Conservation (phyloP, 495 filamentous ascomycete species). For the Podospora bellae-mahoneyi region DNA sequence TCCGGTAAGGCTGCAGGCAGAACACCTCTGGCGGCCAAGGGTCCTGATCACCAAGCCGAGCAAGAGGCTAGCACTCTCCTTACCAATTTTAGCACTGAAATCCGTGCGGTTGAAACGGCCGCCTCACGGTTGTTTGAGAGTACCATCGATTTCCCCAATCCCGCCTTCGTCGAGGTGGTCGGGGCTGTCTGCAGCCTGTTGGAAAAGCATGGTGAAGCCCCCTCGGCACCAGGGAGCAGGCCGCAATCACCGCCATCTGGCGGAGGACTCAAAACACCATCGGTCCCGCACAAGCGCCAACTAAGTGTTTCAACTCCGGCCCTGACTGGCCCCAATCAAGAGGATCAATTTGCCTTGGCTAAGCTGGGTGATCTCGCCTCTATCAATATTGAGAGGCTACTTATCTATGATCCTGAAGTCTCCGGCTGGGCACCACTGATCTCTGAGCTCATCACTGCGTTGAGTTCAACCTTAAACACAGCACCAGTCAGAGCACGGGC, state of each 20-base stretch:
- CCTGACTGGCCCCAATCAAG: slow-evolving; percentile 53
- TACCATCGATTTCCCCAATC: slow-evolving; percentile 79
- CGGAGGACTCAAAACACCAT: slow-evolving; percentile 32
- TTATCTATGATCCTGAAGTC: slow-evolving; percentile 56
- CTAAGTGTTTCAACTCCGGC: slow-evolving; percentile 59
- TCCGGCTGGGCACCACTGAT: slow-evolving; percentile 76
- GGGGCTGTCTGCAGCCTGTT: slow-evolving; percentile 67
- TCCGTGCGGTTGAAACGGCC: slow-evolving; percentile 84
- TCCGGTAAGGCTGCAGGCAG: slow-evolving; percentile 48
- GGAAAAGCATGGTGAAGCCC: slow-evolving; percentile 37
- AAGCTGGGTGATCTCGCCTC: slow-evolving; percentile 74
- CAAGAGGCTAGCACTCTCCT: slow-evolving; percentile 49
- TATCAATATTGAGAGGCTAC: slow-evolving; percentile 75
- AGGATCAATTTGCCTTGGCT: slow-evolving; percentile 74
- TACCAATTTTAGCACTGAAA: slow-evolving; percentile 69
- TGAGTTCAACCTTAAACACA: slow-evolving; percentile 53
- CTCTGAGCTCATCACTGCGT: slow-evolving; percentile 60
- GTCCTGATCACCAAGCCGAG: slow-evolving; percentile 41
- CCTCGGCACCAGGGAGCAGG: slow-evolving; percentile 33
- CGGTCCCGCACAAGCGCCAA: slow-evolving; percentile 52
- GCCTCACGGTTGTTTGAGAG: slow-evolving; percentile 84
- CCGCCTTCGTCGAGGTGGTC: slow-evolving; percentile 74
- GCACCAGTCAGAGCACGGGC: slow-evolving; percentile 65
- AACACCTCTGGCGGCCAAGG: slow-evolving; percentile 43
- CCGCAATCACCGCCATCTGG: slow-evolving; percentile 37